Base-by-base conservation (phyloP, 2,329 filamentous ascomycete species). In the Aspergillus candidus region DNA sequence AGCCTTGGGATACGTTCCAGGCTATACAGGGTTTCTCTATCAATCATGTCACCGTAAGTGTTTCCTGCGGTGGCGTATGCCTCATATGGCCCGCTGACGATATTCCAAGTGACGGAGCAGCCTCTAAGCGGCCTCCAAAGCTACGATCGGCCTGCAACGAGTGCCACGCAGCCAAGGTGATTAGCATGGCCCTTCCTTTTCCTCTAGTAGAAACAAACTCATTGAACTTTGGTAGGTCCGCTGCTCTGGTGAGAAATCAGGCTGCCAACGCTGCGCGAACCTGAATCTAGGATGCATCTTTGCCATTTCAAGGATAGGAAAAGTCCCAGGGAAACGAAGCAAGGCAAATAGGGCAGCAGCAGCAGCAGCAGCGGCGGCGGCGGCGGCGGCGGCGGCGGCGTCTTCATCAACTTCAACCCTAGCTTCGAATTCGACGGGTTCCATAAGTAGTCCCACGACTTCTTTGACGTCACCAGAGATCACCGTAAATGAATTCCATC, bases 291-390 rank as follows among this genome's bases (percentile, higher is more conserved):
- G 43, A 41, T 52, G 49, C 33, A 35, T 49, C 35, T 52, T 52
- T 43, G 49, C 49, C 11, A 52, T 52, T 29, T 52, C 49, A 13
- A 41, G 47, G 17, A 52, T 52, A 10, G 49, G 49, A 17, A 52
- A 49, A 32, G 49, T 52, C 7, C 49, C 49, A 14, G 49, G 49
- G 7, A 52, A 52, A 35, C 32, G 49, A 33, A 50, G 49, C 18
- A 49, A 50, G 33, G 49, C 47, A 31, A 52, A 52, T 38, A 47
- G 49, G 6, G 49, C 40, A 4, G 41, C 47, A 15, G 43, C 41
- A 10, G 22, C 22, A 3, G 22, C 22, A 10, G 22, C 22, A 10
- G 22, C 22, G 10, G 22, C 22, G 3, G 22, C 22, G 3, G 22
- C 22, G 8, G 22, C 22, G 22, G n/a, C n/a, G n/a, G 22, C 22